These are phyloP conservation scores for Medicago truncatula DNA, from an alignment of 306 rosid genomes.

Conservation along the genomic window MtrunA17r5.0-ANR NC_053044.1:29865001-29865500, in stretches of 20 bases:
- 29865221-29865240: background rate
- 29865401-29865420: conserved; percentile 91
- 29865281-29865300: conserved; percentile 34
- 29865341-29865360: conserved; percentile 80
- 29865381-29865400: conserved; percentile 96
- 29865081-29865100: background rate
- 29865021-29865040: background rate
- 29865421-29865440: conserved; percentile 92
- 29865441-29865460: conserved; percentile 64
- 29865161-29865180: conserved; percentile 21
- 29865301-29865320: conserved; percentile 47
- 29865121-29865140: conserved; percentile 9
- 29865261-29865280: conserved; percentile 36
- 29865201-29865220: background rate
- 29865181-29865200: conserved; percentile 23
- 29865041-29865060: background rate
- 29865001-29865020: background rate
- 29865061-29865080: background rate
- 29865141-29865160: conserved; percentile 12
- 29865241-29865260: conserved; percentile 35
- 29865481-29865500: conserved; percentile 9
- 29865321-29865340: conserved; percentile 68
- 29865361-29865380: conserved; percentile 82
- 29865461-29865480: conserved; percentile 51
- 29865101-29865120: background rate